Base-by-base conservation (phyloP, 1,139 yeast genomes). In the Pichia cactophila region DNA sequence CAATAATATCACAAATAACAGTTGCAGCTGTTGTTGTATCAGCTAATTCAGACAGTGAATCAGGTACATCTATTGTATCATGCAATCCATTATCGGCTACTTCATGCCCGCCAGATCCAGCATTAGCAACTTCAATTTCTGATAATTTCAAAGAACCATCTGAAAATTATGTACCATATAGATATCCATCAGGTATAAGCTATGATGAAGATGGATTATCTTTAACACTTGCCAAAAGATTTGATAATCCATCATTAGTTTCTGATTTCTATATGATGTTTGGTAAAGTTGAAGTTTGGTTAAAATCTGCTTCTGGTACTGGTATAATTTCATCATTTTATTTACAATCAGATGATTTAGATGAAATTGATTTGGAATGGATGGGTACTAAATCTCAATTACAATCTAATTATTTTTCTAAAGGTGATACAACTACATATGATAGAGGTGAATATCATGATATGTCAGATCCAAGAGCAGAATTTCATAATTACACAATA, bases 331-430 rank as follows among this genome's bases (percentile, higher is more conserved):
- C 96, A 0, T 81, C 90, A 2, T 81, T 87, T 60, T 87, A 82
- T 57, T 71, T 88, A 53, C 95, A 87, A 65, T 81, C 89, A 57
- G 96, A 88, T 64, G 95, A 84, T 59, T 70, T 83, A 55, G 96
- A 88, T 66, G 96, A 88, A 68, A 80, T 88, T 43, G 96, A 88
- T 68, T 67, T 86, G 47, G 96, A 88, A 65, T 81, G 92, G 78
- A 72, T 85, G 50, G 96, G 96, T 26, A 92, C 86, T 61, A 72
- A 72, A 20, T 71, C 77, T 42, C 80, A 83, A 61, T 81, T 86
- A 61, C 96, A 87, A 68, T 75, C 92, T 37, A 88, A 89, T 66
- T 89, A 69, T 65, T 89, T 87, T 68, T 78, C 87, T 39, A 84
- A 87, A 63, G 96, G 96, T 52, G 72, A 84, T 58, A 80, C 86